These are phyloP conservation scores for Lycium barbarum DNA, from an alignment of 257 asterid species.

Conservation along the genomic window DNA sequence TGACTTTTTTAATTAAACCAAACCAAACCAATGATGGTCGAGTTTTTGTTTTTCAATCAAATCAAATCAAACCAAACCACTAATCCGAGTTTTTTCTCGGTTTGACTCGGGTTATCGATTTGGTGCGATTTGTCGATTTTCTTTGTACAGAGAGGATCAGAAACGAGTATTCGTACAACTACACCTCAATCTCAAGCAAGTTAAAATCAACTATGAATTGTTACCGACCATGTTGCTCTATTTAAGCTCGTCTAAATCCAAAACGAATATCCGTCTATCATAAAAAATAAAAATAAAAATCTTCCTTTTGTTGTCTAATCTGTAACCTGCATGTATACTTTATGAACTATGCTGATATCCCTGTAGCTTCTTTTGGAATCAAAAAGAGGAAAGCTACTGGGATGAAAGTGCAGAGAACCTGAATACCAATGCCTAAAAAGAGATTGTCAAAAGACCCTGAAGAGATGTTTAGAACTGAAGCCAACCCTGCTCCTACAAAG, in stretches of 20 bases:
- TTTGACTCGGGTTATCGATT: too few relatives aligned
- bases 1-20: too few relatives aligned
- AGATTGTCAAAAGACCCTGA: constrained; percentile 88
- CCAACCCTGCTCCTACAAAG: constrained; percentile 82
- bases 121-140: too few relatives aligned
- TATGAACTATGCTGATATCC: constrained; percentile 67
- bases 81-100: too few relatives aligned
- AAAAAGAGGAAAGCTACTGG: constrained; percentile 70
- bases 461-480: constrained; percentile 78
- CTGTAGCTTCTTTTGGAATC: constrained; percentile 92
- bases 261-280: neutral
- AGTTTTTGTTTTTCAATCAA: too few relatives aligned
- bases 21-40: too few relatives aligned
- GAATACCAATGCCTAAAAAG: constrained; percentile 62
- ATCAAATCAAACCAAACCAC: too few relatives aligned
- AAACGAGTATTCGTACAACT: neutral
- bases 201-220: neutral
- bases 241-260: constrained; percentile 6
- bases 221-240: neutral
- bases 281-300: neutral
- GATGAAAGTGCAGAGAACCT: constrained; percentile 67
- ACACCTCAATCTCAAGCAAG: neutral
- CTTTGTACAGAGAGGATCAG: too few relatives aligned
- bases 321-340: constrained; percentile 26
- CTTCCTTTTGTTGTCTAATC: neutral